Evolutionary conservation across 306 rosid species (phyloP).

Genomic region (Senna tora): DNA sequence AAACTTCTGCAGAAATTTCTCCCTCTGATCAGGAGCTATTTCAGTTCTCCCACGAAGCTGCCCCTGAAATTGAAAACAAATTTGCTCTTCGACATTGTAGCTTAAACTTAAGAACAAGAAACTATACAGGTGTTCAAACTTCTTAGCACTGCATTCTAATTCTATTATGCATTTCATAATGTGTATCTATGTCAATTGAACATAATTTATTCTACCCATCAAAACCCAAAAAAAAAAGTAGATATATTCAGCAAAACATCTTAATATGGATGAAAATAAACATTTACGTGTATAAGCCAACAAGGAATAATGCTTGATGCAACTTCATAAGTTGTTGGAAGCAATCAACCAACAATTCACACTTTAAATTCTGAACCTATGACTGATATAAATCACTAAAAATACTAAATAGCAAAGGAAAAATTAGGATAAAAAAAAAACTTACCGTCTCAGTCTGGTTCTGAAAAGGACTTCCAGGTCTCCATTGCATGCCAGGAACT

Average conservation of each 20-base stretch:
- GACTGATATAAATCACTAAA: conserved; percentile 25
- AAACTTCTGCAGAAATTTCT: conserved; percentile 78
- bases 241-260: background rate
- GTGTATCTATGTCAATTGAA: background rate
- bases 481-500: conserved; percentile 80
- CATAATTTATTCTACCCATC: background rate
- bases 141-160: background rate
- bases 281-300: conserved; percentile 22
- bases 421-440: conserved; percentile 3
- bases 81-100: conserved; percentile 24
- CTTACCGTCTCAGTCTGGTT: conserved; percentile 68
- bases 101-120: conserved; percentile 13
- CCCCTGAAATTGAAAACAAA: conserved; percentile 45
- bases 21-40: conserved; percentile 82
- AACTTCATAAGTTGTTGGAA: background rate
- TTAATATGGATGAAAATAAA: background rate
- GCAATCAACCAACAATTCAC: conserved; percentile 19
- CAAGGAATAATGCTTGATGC: background rate
- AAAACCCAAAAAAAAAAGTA: background rate
- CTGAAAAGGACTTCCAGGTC: conserved; percentile 79
- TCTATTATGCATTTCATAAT: conserved; percentile 10
- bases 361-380: conserved; percentile 14
- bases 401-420: conserved; percentile 18
- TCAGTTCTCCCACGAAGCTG: conserved; percentile 85
- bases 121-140: conserved; percentile 1